Evolutionary conservation across 805 yeast genomes (phyloP), one percentile per base, ranked within the genome.

Genomic region (Vanderwaltozyma tropicalis): DNA sequence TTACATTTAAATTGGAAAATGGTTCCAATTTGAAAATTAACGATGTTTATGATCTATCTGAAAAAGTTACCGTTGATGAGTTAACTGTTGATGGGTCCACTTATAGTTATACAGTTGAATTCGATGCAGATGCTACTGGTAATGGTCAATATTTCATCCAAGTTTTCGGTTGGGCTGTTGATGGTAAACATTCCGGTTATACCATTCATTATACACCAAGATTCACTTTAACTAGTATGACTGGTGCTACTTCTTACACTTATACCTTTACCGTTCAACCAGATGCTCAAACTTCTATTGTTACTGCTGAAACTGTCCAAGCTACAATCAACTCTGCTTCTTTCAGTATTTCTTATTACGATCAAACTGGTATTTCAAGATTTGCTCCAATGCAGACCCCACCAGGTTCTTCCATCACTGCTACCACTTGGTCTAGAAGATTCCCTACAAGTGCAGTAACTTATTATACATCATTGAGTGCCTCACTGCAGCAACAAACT

Each of bases 301-400:
- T 39, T 13, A 52, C 57, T 3, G 56, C 57, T 9, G 56, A 59
- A n/a, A 59, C 71, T 1, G 70, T 68, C 2, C 60, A 59, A 9
- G 55, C 65, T 7, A 66, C 72, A 6, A 66, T 66, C 20, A 68
- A 65, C 46, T 58, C 64, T 24, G 60, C 56, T 11, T 78, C 86
- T 2, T 80, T 80, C 57, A 55, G 78, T 3, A 63, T 87, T 6
- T 71, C 94, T 2, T 89, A 88, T 62, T 72, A 84, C 3, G 45
- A 49, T 49, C 97, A 89, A 63, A 80, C 92, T 0, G 95, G 95
- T 22, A 59, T 48, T 16, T 74, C 83, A 9, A 72, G 88, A 49
- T 84, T 63, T 59, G 96, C 97, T 1, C 96, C 96, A 37, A 85
- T 87, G 95, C 96, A 88, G 63, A 57, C 68, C 41, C 95, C 86